Evolutionary conservation across 192 early-diverging fungal species (phyloP), one percentile per base, ranked within the genome.

Genomic region (Linnemannia schmuckeri): DNA sequence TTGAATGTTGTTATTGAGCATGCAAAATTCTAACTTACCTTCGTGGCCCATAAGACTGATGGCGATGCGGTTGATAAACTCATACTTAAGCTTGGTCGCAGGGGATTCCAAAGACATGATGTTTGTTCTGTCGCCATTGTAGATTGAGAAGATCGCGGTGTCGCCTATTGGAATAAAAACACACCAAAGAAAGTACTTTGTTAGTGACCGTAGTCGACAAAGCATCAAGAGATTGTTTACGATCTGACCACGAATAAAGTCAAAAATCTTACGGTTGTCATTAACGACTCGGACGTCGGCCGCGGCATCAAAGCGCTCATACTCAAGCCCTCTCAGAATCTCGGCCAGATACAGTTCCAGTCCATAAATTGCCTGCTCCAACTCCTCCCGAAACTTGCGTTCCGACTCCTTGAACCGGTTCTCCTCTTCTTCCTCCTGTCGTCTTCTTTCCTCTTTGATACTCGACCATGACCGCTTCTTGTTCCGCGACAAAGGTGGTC

Each of bases 81-180:
- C 85, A 68, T 35, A 54, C 72, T 87, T 87, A 33, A 87, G 85
- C 47, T 87, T 87, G 0, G 37, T 71, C 22, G 75, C 78, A 49
- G 85, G 85, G 6, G 85, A 87, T 42, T 87, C 85, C n/a, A 87
- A 77, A 40, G 72, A 75, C 85, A 87, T 87, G 27, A 70, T 22
- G 24, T 81, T 87, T 8, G 85, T 87, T 33, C 72, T 52, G 44
- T 87, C 85, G 6, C 79, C 76, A 63, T 81, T 81, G 5, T 37
- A 10, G 20, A 87, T 70, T 13, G 76, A 74, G 63, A 87, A 87
- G 40, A 86, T 76, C 0, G 75, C 84, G 22, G 75, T 75, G 71
- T 75, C 70, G n/a, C 55, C 83, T 85, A 46, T 24, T 47, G 37
- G 27, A n/a, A 47, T 52, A 27, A 15, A 15, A 49, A 10, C 44